These are phyloP conservation scores for Potentilla sterilis DNA, from an alignment of 306 rosid species.

Conservation along the genomic window DNA sequence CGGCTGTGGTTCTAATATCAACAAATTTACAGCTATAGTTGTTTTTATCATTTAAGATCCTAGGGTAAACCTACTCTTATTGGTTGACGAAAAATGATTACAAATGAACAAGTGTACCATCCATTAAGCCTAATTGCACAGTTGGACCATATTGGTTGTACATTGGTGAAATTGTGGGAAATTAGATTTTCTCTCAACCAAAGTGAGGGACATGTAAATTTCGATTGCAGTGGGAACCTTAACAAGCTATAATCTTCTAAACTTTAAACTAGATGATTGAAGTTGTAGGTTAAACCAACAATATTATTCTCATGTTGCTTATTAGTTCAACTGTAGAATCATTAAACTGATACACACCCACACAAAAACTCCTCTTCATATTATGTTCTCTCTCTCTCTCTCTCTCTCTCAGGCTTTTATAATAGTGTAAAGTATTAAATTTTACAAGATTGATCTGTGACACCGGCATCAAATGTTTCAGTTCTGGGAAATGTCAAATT, in stretches of 20 bases:
- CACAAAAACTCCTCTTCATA: neutral
- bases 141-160: neutral
- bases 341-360: neutral
- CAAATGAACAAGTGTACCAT: neutral
- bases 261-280: neutral
- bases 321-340: neutral
- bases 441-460: slow-evolving; percentile 9
- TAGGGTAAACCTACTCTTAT: neutral
- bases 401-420: neutral
- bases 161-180: neutral
- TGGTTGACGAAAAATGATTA: neutral
- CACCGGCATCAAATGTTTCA: slow-evolving; percentile 35
- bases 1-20: too few species aligned
- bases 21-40: neutral
- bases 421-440: neutral
- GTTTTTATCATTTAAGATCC: neutral
- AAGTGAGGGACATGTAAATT: neutral
- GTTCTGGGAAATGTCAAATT: slow-evolving; percentile 87
- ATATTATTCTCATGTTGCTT: neutral
- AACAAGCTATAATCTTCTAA: neutral
- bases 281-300: neutral
- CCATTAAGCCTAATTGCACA: neutral
- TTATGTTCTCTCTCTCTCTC: neutral
- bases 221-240: neutral
- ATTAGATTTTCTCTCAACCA: neutral